Conservation (phyloP, 345 rosid species). For the Eucalyptus regnans region DNA sequence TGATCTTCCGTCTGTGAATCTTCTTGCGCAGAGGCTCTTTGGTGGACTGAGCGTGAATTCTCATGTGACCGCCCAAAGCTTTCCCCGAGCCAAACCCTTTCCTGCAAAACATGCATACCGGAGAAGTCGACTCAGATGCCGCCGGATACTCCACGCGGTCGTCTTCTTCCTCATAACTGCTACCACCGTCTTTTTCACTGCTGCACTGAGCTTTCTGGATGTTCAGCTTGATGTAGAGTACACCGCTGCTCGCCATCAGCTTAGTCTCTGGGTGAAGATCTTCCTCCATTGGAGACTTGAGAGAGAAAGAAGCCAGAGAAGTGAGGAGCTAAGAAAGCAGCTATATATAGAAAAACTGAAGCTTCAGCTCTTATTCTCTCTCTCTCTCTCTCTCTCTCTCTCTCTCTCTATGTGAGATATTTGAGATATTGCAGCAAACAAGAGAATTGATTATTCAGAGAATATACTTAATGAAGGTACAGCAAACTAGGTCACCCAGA, state of each 20-base stretch:
- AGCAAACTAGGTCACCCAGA: neutral
- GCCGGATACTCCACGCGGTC: neutral
- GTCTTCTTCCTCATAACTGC: neutral
- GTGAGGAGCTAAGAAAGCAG: neutral
- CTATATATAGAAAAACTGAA: neutral
- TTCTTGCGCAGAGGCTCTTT: neutral
- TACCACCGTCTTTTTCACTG: neutral
- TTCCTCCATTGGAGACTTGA: neutral
- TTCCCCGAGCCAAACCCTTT: neutral
- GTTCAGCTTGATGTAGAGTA: neutral
- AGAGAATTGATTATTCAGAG: neutral
- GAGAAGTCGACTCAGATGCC: neutral
- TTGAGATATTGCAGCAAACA: neutral
- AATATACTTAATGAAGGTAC: neutral
- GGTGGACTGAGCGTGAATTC: neutral
- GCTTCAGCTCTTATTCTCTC: neutral
- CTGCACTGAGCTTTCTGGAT: neutral
- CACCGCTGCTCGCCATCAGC: neutral
- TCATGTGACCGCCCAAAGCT: conserved; percentile 7
- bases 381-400: neutral
- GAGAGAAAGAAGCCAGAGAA: neutral
- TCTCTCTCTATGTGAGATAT: neutral
- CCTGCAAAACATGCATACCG: neutral
- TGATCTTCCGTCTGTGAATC: neutral
- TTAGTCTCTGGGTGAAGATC: neutral